Evolutionary conservation across 2,329 filamentous ascomycete species (phyloP).

Genomic region (Knoxdaviesia proteae): DNA sequence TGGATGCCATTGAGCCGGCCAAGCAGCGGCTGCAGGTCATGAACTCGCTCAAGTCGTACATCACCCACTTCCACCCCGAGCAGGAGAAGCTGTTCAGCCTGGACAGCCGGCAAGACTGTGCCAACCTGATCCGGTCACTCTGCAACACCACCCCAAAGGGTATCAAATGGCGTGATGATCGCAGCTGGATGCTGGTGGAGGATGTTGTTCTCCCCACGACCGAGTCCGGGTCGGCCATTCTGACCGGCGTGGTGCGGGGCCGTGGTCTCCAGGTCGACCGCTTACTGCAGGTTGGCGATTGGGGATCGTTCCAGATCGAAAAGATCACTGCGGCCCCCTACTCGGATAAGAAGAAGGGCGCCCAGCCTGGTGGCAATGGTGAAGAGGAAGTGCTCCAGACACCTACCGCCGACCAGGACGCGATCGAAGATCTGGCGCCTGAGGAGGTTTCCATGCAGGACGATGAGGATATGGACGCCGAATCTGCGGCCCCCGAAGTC

Average conservation of each 20-base stretch:
- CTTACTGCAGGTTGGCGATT: slow-evolving; percentile 77
- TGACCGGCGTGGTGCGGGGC: slow-evolving; percentile 75
- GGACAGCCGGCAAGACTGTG: slow-evolving; percentile 73
- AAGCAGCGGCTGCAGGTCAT: slow-evolving; percentile 62
- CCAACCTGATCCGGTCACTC: slow-evolving; percentile 74
- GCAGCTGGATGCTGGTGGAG: slow-evolving; percentile 89
- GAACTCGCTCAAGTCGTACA: slow-evolving; percentile 72
- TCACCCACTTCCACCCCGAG: slow-evolving; percentile 82
- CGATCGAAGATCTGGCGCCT: slow-evolving; percentile 64
- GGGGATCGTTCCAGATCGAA: slow-evolving; percentile 82
- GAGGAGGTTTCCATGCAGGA: slow-evolving; percentile 60
- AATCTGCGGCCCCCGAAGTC: slow-evolving; percentile 15
- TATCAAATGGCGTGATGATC: slow-evolving; percentile 82
- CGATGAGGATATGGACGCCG: slow-evolving; percentile 31
- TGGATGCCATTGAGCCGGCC: slow-evolving; percentile 57
- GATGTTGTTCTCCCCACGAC: slow-evolving; percentile 50
- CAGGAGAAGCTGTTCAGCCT: slow-evolving; percentile 81
- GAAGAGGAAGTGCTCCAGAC: slow-evolving; percentile 41
- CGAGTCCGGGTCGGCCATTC: slow-evolving; percentile 40
- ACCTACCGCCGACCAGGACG: slow-evolving; percentile 64
- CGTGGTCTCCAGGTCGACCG: slow-evolving; percentile 76
- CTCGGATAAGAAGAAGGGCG: slow-evolving; percentile 44
- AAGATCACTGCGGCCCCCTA: slow-evolving; percentile 66
- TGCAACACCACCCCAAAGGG: slow-evolving; percentile 89
- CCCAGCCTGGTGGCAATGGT: slow-evolving; percentile 52